Evolutionary conservation across 2,329 filamentous ascomycete genomes (phyloP).

Genomic region (Cladosporium sp.): DNA sequence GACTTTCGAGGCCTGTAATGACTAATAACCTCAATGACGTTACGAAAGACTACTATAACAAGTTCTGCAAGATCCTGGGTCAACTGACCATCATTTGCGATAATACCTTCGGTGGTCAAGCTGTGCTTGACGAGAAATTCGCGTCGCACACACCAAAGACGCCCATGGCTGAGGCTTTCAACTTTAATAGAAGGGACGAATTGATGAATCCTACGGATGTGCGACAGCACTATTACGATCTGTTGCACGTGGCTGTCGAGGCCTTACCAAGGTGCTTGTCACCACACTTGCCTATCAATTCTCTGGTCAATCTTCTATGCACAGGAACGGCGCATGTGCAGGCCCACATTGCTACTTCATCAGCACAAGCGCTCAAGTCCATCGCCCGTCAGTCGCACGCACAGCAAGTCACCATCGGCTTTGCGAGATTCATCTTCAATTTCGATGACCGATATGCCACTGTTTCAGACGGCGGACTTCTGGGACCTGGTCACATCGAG

Average conservation of each 20-base stretch:
- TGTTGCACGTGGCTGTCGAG: slow-evolving; percentile 92
- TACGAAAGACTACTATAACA: slow-evolving; percentile 77
- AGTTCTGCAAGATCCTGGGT: slow-evolving; percentile 91
- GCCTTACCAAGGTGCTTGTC: slow-evolving; percentile 92
- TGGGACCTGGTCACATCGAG: slow-evolving; percentile 90
- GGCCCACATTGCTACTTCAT: slow-evolving; percentile 84
- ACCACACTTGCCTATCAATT: slow-evolving; percentile 84
- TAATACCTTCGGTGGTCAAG: slow-evolving; percentile 94
- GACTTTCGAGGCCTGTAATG: slow-evolving; percentile 61
- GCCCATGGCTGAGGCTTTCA: slow-evolving; percentile 90
- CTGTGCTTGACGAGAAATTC: slow-evolving; percentile 92
- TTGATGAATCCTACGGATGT: slow-evolving; percentile 70
- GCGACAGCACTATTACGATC: slow-evolving; percentile 91
- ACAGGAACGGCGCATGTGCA: slow-evolving; percentile 96
- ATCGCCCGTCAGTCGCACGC: slow-evolving; percentile 91
- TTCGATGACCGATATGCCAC: slow-evolving; percentile 97
- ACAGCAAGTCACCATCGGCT: slow-evolving; percentile 93
- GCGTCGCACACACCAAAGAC: slow-evolving; percentile 84
- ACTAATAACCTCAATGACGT: slow-evolving; percentile 64
- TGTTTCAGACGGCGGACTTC: slow-evolving; percentile 96
- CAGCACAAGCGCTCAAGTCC: slow-evolving; percentile 86
- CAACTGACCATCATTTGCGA: slow-evolving; percentile 97
- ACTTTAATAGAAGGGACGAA: slow-evolving; percentile 79
- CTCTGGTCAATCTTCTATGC: slow-evolving; percentile 88
- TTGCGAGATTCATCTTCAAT: slow-evolving; percentile 96